Base-by-base conservation (phyloP, 1,284 basidiomycete genomes). In the Vanrija sp. region DNA sequence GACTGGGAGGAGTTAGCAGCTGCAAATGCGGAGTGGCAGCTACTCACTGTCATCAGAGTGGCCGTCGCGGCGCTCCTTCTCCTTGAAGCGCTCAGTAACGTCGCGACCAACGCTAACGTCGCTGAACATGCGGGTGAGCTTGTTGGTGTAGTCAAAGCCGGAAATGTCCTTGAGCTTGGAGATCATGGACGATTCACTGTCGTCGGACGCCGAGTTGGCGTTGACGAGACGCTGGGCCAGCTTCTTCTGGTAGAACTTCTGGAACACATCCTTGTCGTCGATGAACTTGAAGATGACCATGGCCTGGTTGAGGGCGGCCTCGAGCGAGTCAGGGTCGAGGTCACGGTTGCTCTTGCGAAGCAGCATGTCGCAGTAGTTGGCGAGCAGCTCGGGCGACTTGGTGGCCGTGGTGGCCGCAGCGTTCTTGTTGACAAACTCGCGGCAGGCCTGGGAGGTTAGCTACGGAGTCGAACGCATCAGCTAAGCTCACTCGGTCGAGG, bases 251-350 rank as follows among this genome's bases (percentile, higher is more conserved):
- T 99, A 99, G 82, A 97, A 99, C 43, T 90, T 92, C 73, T 98
- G 95, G 86, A 98, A 99, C 12, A 98, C 93, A 68, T 98, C 96
- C 81, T 97, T 97, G 80, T 98, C 96, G 75, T 97, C 93, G 64
- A 98, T 87, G 75, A 97, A 98, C 77, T 97, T 97, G 87, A 99
- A 98, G 47, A 98, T 81, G 42, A 94, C 82, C 95, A 94, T 92
- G 66, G 93, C 89, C 69, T 92, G 88, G 74, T 92, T 89, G 43
- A 98, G 77, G 10, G 90, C 88, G 47, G 86, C 84, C 75, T 98
- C 95, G 7, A 98, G 79, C 65, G 94, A 88, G 63, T 97, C 94
- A 71, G 95, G 92, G 3, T 89, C 85, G 78, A 90, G 82, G 23
- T 78, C 76, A 81, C 97, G 97, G 81, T 97, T 98, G 78, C 84